Evolutionary conservation across 768 basidiomycete species (phyloP), one percentile per base, ranked within the genome.

Genomic region (Auricularia auricula-judae): DNA sequence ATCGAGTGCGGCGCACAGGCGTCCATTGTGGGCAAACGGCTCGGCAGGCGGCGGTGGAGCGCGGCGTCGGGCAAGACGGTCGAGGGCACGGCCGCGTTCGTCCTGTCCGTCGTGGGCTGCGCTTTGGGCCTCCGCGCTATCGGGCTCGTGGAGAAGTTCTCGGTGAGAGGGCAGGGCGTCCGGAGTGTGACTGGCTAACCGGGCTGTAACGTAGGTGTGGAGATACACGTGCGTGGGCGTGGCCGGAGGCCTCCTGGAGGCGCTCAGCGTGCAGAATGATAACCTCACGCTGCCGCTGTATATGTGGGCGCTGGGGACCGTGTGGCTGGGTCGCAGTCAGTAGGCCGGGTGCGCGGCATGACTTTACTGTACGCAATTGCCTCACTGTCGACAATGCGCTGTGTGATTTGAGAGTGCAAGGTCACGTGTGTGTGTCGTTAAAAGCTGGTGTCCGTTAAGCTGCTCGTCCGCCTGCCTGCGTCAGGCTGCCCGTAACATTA

Each of bases 231-330:
- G 81, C 56, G 86, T 88, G 36, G 80, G 86, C 35, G 74, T 76
- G n/a, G 71, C 89, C 51, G 80, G 89, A 3, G 85, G 86, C 2
- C 73, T 91, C 53, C 80, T 98, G 68, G 97, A 99, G 76, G 97
- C 93, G 16, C 75, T 94, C 64, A 93, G 92, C 21, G 88, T 88
- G 72, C 97, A 99, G 76, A 98, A 98, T 75, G 97, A 99, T 76
- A 99, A 99, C 76, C 80, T 99, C 68, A 93, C 91, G 51, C 79
- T 99, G 67, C 96, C 97, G n/a, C 76, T 98, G 75, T 98, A 89
- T 74, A 86, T 95, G 79, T 99, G 94, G 93, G 89, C 56, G 21
- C 23, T 59, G 8, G 56, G 56, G 7, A 59, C 56, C 23, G 29
- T 34, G 23, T 5, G 4, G 29, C 23, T 59, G 18, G 14, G 29